Base-by-base conservation (phyloP, 2,329 filamentous ascomycete species). In the Calonectria henricotiae region DNA sequence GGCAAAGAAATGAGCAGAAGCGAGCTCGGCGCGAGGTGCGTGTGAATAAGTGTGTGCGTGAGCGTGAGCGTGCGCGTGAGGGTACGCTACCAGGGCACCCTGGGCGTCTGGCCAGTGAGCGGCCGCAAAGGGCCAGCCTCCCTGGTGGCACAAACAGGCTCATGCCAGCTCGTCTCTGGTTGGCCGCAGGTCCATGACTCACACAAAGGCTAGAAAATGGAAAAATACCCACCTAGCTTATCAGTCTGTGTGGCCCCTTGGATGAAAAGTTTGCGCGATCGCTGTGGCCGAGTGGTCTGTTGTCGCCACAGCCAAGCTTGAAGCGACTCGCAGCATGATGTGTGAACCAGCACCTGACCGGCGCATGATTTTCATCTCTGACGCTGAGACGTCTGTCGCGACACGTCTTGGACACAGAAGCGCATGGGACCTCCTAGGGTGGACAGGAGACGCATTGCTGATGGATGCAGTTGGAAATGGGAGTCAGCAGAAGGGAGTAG, bases 61-160 rank as follows among this genome's bases (percentile, higher is more conserved):
- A 51, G 60, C 30, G 43, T 65, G 62, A 46, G 32, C 49, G 58
- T 61, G 58, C 65, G 62, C 51, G 62, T 62, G 61, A 71, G 69
- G 61, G 61, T 55, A 58, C 47, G 43, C 30, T 73, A 76, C 35
- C 75, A 70, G 68, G 64, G 71, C 75, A 80, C 77, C 72, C 77
- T 68, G 64, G 69, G 47, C 39, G 67, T 67, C 65, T 71, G 76
- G 76, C 80, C 80, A 82, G 72, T 80, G 73, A 81, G 71, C 74
- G 73, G 74, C 75, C 77, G 79, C 75, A 80, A 79, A 74, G 76
- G 74, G 73, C 78, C 71, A 78, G 76, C 73, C 75, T 78, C 74
- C 71, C 71, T 76, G 71, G 68, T 62, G 68, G 73, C 75, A 70
- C 65, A 62, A 75, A 61, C 65, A 73, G 73, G 62, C 67, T 72